These are phyloP conservation scores for Leccinum disarticulatum DNA, from an alignment of 768 basidiomycete genomes.

Conservation along the genomic window DNA sequence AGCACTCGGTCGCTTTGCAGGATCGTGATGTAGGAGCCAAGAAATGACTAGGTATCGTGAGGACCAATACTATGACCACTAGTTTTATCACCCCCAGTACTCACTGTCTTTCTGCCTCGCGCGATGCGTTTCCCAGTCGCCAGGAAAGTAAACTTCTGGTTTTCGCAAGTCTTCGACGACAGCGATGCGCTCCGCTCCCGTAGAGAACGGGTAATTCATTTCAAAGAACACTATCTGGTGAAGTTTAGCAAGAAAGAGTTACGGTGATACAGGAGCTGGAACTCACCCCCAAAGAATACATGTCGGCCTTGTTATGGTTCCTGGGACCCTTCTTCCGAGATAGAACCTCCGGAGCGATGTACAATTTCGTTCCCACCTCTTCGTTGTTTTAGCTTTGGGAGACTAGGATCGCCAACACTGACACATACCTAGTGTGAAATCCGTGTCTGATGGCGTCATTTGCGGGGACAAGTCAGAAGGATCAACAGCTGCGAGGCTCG, in stretches of 20 bases:
- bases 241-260: background rate
- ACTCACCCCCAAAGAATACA: slow-evolving; percentile 90
- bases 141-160: slow-evolving; percentile 74
- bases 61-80: background rate
- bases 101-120: slow-evolving; percentile 67
- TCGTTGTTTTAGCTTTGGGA: slow-evolving; percentile 1
- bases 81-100: slow-evolving; percentile 25
- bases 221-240: slow-evolving; percentile 92
- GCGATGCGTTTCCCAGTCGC: slow-evolving; percentile 63
- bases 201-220: slow-evolving; percentile 87
- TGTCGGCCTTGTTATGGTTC: slow-evolving; percentile 86
- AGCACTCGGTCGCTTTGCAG: slow-evolving; percentile 73
- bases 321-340: slow-evolving; percentile 59
- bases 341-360: slow-evolving; percentile 91
- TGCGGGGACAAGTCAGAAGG: slow-evolving; percentile 62
- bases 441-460: slow-evolving; percentile 48
- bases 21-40: slow-evolving; percentile 80
- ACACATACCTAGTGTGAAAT: slow-evolving; percentile 70
- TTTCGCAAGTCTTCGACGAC: slow-evolving; percentile 80
- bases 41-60: slow-evolving; percentile 60
- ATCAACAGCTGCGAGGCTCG: slow-evolving; percentile 75
- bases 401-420: background rate
- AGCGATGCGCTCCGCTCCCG: slow-evolving; percentile 78
- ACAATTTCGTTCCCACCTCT: slow-evolving; percentile 90
- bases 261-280: background rate